Evolutionary conservation across 2,329 filamentous ascomycete species (phyloP), one percentile per base, ranked within the genome.

Genomic region (Colletotrichum sp.): DNA sequence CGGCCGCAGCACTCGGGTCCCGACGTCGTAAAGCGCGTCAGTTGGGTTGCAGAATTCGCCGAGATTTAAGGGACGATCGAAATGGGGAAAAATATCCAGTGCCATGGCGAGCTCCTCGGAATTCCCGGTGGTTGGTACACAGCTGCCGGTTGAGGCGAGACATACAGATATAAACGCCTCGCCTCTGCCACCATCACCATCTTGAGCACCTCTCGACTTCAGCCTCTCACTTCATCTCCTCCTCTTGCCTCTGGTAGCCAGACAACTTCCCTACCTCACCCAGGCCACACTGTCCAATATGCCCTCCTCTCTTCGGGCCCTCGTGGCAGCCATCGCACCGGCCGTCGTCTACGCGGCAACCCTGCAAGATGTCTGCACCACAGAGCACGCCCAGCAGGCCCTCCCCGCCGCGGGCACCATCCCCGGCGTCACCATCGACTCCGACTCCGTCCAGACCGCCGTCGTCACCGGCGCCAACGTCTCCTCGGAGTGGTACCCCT

Each of bases 401-500:
- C 76, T 82, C 3, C 80, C 80, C 13, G 63, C 77, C 18, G 72
- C 66, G 59, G 78, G 79, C 28, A 79, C 81, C 21, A 79, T 80
- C 9, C 78, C 80, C 3, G 81, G 79, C 5, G 78, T 83, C 76
- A 80, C 79, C 9, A 80, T 83, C 32, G 80, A 83, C 59, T 8
- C 77, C 16, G 79, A 78, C 2, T 83, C 81, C 3, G 79, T 83
- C 18, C 79, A 80, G n/a, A 79, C 79, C 3, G 76, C 77, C n/a
- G n/a, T 80, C 8, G 81, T 85, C 34, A 82, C 80, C 49, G 85
- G 85, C 70, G 75, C 77, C 36, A 81, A 81, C 8, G 79, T 84
- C 60, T 80, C 75, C 28, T 80, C 82, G 8, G 68, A 78, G 18
- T 82, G 80, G 81, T 81, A 78, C 71, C 81, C 80, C 16, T 81